Base-by-base conservation (phyloP, 2,329 filamentous ascomycete genomes). In the Emydomyces testavorans region DNA sequence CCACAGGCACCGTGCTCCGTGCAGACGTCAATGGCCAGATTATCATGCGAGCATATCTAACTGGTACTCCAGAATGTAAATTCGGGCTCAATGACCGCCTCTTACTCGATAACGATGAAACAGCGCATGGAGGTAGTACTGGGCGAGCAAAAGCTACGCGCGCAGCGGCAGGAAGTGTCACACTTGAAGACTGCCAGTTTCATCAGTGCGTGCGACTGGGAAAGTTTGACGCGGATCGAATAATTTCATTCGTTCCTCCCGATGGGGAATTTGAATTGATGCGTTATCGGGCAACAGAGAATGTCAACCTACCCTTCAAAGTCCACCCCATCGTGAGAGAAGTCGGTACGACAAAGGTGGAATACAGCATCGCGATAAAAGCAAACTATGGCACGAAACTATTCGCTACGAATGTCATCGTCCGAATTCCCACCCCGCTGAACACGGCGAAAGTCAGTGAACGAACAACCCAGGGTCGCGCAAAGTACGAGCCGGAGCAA, bases 191-290 rank as follows among this genome's bases (percentile, higher is more conserved):
- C 66, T 96, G 93, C 62, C 92, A 96, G 62, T 95, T 98, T 70
- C 92, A 98, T 67, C 92, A 98, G 67, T 98, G 92, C 65, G 92
- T 98, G 52, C 94, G 95, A 71, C 76, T 98, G 24, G 89, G 90
- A 55, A 93, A 93, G 63, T 98, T 98, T 62, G 92, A 96, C 66
- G 84, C 84, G 24, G 92, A 98, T 68, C 78, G 92, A 55, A 96
- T 94, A 64, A 96, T 98, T 66, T 92, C 84, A 51, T 95, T 98
- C 65, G 82, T 98, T 31, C 92, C 92, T 2, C 92, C 92, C 2
- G 92, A 98, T 63, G 92, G 92, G 56, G 90, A 95, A 63, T 98
- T 98, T 66, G 92, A 98, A 71, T 77, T 98, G 53, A 98, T 98
- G 92, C 83, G 89, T 40, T 98, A 98, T 68, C 87, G 93, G 45